A percentile compares a stretch with the other conserved stretches of the same genome.
phyloP scores from a whole-genome alignment of 345 rosid species.

The Salix koriyanagi region DNA sequence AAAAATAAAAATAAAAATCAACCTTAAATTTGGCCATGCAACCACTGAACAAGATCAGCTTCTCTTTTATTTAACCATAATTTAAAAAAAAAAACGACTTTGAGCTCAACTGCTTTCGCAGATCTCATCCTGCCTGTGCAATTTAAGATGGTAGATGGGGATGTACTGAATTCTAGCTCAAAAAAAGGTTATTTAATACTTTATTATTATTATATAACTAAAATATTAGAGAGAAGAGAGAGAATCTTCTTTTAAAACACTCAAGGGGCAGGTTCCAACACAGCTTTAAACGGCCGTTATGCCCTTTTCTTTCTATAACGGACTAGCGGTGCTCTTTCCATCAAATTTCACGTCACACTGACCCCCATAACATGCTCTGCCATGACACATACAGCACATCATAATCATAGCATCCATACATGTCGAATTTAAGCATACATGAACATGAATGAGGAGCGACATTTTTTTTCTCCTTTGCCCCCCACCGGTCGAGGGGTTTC shows the following conservation, averaged over 20 bases:
- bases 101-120: no score
- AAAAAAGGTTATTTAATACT: not conserved
- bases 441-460: not conserved
- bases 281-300: constrained; percentile 29
- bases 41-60: no score
- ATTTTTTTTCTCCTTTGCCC: not conserved
- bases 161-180: constrained; percentile 10
- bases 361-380: not conserved
- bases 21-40: no score
- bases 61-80: no score
- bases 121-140: not conserved
- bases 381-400: not conserved
- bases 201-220: not conserved
- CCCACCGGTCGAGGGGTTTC: not conserved
- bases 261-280: constrained; percentile 21
- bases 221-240: not conserved
- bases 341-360: constrained; percentile 22
- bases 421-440: not conserved
- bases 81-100: no score
- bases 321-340: constrained; percentile 18
- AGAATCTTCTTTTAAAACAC: constrained; percentile 23
- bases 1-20: no score
- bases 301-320: constrained; percentile 9
- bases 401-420: not conserved
- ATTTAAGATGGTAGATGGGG: not conserved